Conservation (phyloP, 106 monocot species). For the Triglochin maritima region DNA sequence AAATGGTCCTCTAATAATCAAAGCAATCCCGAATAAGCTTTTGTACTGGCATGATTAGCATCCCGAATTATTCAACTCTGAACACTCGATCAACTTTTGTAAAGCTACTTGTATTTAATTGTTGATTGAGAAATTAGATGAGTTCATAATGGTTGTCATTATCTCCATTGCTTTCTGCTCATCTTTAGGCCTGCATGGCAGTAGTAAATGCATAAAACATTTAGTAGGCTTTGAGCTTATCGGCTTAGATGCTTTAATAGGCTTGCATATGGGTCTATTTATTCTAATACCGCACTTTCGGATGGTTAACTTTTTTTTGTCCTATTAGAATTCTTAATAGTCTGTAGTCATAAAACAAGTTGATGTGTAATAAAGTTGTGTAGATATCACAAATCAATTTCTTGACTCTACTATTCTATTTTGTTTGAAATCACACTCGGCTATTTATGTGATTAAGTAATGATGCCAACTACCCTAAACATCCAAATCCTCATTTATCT, state of each 20-base stretch:
- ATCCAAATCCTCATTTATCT: too few relatives aligned
- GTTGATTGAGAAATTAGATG: too few relatives aligned
- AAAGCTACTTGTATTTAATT: not conserved
- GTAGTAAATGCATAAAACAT: not conserved
- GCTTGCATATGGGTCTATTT: not conserved
- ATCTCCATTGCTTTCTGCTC: not conserved
- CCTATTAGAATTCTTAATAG: too few relatives aligned
- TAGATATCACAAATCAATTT: too few relatives aligned
- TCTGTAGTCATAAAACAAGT: too few relatives aligned
- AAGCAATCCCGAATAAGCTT: not conserved
- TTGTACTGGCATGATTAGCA: conserved; percentile 1
- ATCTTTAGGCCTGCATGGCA: not conserved
- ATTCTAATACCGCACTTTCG: not conserved
- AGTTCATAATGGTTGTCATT: not conserved
- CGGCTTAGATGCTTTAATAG: not conserved
- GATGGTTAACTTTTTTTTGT: too few relatives aligned
- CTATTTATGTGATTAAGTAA: too few relatives aligned
- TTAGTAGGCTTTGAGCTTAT: not conserved
- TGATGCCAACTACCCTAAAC: too few relatives aligned
- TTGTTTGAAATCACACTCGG: too few relatives aligned
- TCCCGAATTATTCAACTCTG: not conserved
- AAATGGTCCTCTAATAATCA: not conserved
- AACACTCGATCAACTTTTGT: not conserved
- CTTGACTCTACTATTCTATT: too few relatives aligned
- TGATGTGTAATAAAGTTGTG: too few relatives aligned